phyloP scores from a whole-genome alignment of 2,329 filamentous ascomycete species.

The Curvularia sp. region DNA sequence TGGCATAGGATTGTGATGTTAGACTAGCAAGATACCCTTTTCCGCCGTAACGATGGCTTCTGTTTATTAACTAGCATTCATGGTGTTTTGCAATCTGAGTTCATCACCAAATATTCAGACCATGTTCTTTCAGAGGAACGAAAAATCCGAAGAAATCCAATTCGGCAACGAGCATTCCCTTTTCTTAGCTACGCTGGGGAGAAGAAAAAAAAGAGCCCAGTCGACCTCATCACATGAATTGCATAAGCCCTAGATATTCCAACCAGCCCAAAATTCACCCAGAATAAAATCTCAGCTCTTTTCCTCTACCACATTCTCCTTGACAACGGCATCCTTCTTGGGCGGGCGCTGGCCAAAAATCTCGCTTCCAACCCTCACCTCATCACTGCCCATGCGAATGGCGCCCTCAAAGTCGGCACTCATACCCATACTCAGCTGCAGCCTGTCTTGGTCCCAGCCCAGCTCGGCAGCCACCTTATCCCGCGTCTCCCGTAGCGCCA shows the following conservation, averaged over 20 bases:
- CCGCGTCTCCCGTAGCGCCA: slow-evolving; percentile 70
- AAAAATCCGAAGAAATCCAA: too few relatives aligned
- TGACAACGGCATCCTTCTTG: slow-evolving; percentile 79
- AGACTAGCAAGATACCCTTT: neutral
- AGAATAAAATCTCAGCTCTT: slow-evolving; percentile 22
- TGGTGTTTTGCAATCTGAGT: neutral
- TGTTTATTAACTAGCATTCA: neutral
- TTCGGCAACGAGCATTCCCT: too few relatives aligned
- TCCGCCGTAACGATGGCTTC: neutral
- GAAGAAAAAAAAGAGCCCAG: too few relatives aligned
- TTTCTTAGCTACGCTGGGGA: too few relatives aligned
- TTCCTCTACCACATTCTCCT: slow-evolving; percentile 32
- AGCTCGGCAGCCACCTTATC: slow-evolving; percentile 73
- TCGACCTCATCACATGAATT: too few relatives aligned
- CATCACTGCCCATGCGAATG: slow-evolving; percentile 79
- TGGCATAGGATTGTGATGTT: neutral
- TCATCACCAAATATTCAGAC: neutral
- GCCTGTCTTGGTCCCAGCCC: slow-evolving; percentile 59
- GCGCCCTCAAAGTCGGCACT: slow-evolving; percentile 94
- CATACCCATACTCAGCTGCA: slow-evolving; percentile 99
- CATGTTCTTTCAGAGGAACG: too few relatives aligned
- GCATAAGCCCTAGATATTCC: too few relatives aligned
- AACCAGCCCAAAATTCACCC: neutral
- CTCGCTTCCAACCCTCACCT: slow-evolving; percentile 91
- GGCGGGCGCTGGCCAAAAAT: slow-evolving; percentile 87